phyloP scores from a whole-genome alignment of 192 early-diverging fungal species.

The Coemansia sp. region DNA sequence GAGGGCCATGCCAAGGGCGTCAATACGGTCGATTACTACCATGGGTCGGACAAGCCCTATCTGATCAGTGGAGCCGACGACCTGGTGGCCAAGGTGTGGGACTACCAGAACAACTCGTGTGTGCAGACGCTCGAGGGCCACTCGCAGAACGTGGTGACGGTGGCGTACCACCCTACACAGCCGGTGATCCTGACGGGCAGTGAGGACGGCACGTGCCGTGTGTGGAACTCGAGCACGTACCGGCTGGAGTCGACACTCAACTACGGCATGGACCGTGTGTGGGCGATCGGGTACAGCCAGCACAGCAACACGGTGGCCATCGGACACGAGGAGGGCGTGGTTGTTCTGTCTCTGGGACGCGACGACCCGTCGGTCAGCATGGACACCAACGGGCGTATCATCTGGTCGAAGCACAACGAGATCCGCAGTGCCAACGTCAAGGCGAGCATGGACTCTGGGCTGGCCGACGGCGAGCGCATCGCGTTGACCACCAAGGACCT shows the following conservation, averaged over 20 bases:
- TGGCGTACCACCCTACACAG: conserved; percentile 90
- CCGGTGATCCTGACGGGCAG: conserved; percentile 94
- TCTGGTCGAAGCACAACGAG: conserved; percentile 96
- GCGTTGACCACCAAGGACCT: conserved; percentile 85
- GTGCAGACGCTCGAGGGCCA: conserved; percentile 99
- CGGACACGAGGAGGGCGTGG: conserved; percentile 94
- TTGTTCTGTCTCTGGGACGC: conserved; percentile 92
- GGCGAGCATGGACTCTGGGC: conserved; percentile 70
- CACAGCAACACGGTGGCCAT: conserved; percentile 91
- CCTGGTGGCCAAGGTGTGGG: conserved; percentile 94
- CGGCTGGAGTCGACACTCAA: conserved; percentile 95
- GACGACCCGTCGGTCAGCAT: conserved; percentile 96
- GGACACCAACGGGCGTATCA: conserved; percentile 95
- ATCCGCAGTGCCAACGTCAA: conserved; percentile 96
- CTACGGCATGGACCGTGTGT: conserved; percentile 97
- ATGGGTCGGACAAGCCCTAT: conserved; percentile 97
- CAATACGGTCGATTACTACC: conserved; percentile 97
- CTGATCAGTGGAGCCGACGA: conserved; percentile 95
- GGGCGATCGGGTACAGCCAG: conserved; percentile 83
- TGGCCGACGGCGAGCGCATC: conserved; percentile 93
- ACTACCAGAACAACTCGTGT: conserved; percentile 99
- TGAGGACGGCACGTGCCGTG: conserved; percentile 90
- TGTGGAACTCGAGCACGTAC: conserved; percentile 98
- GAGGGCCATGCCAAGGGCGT: conserved; percentile 98
- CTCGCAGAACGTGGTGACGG: conserved; percentile 87